Conservation (phyloP, 2,329 filamentous ascomycete species). For the Cladosporium halotolerans region DNA sequence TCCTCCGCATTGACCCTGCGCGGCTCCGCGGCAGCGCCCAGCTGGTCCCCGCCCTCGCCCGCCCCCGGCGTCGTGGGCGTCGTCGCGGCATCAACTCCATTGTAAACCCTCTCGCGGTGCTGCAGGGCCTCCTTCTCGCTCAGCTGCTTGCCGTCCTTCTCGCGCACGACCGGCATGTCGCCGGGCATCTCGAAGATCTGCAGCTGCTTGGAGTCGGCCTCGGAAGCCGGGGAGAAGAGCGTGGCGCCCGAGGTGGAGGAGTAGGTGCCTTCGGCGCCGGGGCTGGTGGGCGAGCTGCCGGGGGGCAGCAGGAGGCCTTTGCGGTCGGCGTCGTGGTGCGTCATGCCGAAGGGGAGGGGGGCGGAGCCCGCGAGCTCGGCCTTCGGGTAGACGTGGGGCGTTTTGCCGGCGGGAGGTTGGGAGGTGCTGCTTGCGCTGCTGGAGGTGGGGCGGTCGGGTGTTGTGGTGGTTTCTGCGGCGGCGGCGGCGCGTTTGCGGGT, state of each 20-base stretch:
- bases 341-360: slow-evolving; percentile 13
- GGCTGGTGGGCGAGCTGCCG: slow-evolving; percentile 14
- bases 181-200: slow-evolving; percentile 47
- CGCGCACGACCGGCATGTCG: slow-evolving; percentile 48
- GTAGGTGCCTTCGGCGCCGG: slow-evolving; percentile 21
- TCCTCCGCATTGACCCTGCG: slow-evolving; percentile 22
- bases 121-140: slow-evolving; percentile 45
- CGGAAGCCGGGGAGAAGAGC: slow-evolving; percentile 21
- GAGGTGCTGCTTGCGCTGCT: slow-evolving; percentile 2
- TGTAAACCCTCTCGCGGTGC: slow-evolving; percentile 40
- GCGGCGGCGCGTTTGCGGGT: slow-evolving; percentile 7
- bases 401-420: slow-evolving; percentile 9
- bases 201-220: slow-evolving; percentile 24
- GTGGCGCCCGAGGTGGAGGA: slow-evolving; percentile 19
- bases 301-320: slow-evolving; percentile 15
- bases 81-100: slow-evolving; percentile 34
- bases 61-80: background rate
- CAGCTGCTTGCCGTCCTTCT: slow-evolving; percentile 42
- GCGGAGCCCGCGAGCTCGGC: slow-evolving; percentile 36
- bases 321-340: slow-evolving; percentile 12
- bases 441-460: background rate
- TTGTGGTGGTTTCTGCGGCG: background rate
- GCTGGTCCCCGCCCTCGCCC: background rate
- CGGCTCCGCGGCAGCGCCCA: slow-evolving; percentile 5
- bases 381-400: slow-evolving; percentile 36